Evolutionary conservation across 2,329 filamentous ascomycete genomes (phyloP).

Genomic region (Penicillium olsonii): DNA sequence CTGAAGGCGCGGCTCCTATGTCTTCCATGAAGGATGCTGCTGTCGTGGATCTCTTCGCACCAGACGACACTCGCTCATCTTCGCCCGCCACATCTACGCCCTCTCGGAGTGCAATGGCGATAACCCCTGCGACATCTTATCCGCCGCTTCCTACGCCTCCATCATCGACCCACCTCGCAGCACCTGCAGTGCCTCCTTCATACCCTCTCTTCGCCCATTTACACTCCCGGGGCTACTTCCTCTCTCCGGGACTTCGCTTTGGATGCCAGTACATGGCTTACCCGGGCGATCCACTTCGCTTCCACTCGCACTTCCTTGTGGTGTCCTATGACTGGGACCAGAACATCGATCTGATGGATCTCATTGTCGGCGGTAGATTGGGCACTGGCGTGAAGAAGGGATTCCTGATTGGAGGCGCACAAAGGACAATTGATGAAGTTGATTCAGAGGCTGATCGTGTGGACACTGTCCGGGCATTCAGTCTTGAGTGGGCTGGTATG

Average conservation of each 20-base stretch:
- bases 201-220: constrained; percentile 81
- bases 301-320: constrained; percentile 91
- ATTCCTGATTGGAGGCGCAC: constrained; percentile 77
- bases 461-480: constrained; percentile 67
- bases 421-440: constrained; percentile 37
- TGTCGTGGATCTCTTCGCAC: constrained; percentile 28
- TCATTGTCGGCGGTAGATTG: constrained; percentile 82
- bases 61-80: constrained; percentile 6
- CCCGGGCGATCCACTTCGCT: constrained; percentile 89
- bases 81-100: constrained; percentile 17
- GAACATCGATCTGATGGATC: constrained; percentile 77
- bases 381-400: constrained; percentile 97
- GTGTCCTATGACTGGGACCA: constrained; percentile 86
- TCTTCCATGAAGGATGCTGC: constrained; percentile 9
- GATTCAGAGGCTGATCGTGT: constrained; percentile 37
- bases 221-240: constrained; percentile 77
- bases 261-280: constrained; percentile 94
- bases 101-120: constrained; percentile 29
- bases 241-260: constrained; percentile 89
- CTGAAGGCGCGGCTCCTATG: constrained; percentile 5
- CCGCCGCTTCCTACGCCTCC: constrained; percentile 43
- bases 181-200: constrained; percentile 48
- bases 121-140: constrained; percentile 55
- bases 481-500: constrained; percentile 93
- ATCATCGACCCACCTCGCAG: constrained; percentile 26